Base-by-base conservation (phyloP, 306 rosid genomes). In the Cicer bijugum region DNA sequence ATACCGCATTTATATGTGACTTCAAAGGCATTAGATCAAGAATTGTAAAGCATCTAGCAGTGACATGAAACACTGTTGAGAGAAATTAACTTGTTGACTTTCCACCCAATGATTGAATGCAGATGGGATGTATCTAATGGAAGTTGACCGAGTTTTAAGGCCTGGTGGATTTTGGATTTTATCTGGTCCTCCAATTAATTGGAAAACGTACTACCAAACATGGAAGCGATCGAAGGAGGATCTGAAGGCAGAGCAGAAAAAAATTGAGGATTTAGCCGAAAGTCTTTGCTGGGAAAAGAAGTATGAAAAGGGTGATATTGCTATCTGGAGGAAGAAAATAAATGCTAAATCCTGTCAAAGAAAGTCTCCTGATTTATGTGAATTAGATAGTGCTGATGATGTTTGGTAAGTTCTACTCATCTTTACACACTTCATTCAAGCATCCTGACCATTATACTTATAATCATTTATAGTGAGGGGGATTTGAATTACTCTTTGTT, bases 181-280 rank as follows among this genome's bases (percentile, higher is more conserved):
- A 77, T 91, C 97, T 75, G 99, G 99, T 56, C 97, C 99, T 78
- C 99, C 99, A 50, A 95, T 95, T 78, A 95, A 95, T 71, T 95
- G 97, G 97, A 95, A 91, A 84, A 94, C 93, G 44, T 91, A 94
- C 83, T 89, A 94, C 72, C 86, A 88, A 69, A 87, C 88, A 9
- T 91, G 99, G 98, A 85, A 95, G 82, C 86, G 89, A 56, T 48
- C 97, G 0, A 88, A 91, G 88, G 97, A 91, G 81, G 99, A 90
- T 42, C 71, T 80, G 74, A 85, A 82, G 83, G 97, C 86, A 65
- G 99, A 95, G 86, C 99, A 95, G 75, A 87, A 78, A 75, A 86
- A 75, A 72, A 85, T 95, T 17, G 97, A 95, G 86, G 87, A 86
- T 72, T 76, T 95, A 65, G 95, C 97, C 8, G 90, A 86, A 84